These are phyloP conservation scores for Zygosaccharomyces pseudobailii DNA, from an alignment of 1,139 yeast genomes.

Conservation along the genomic window DNA sequence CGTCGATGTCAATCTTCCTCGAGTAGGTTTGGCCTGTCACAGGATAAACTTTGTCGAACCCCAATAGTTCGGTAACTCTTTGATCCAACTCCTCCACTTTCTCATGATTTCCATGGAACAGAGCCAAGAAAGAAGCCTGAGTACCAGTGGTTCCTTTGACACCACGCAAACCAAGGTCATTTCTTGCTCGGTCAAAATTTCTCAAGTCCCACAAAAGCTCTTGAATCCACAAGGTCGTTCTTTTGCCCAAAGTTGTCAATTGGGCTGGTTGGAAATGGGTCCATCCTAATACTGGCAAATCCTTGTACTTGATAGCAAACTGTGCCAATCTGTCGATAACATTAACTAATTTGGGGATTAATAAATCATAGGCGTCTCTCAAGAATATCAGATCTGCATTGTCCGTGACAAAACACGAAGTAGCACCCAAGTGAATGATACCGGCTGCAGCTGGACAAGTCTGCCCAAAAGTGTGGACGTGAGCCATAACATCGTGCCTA, in stretches of 20 bases:
- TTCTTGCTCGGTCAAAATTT: slow-evolving; percentile 92
- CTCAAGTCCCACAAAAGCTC: slow-evolving; percentile 97
- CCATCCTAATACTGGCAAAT: slow-evolving; percentile 97
- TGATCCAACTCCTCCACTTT: slow-evolving; percentile 90
- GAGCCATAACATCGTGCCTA: slow-evolving; percentile 99
- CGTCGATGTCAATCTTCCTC: slow-evolving; percentile 95
- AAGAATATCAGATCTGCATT: slow-evolving; percentile 95
- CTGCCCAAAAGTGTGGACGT: slow-evolving; percentile 90
- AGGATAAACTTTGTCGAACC: slow-evolving; percentile 93
- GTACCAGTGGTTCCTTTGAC: slow-evolving; percentile 99
- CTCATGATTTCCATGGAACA: slow-evolving; percentile 95
- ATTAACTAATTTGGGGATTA: slow-evolving; percentile 92
- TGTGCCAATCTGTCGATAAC: slow-evolving; percentile 85
- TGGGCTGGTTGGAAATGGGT: slow-evolving; percentile 99
- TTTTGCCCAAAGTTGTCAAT: slow-evolving; percentile 96
- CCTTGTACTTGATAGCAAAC: slow-evolving; percentile 89
- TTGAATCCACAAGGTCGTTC: slow-evolving; percentile 97
- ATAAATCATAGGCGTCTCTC: slow-evolving; percentile 89
- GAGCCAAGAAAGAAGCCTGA: slow-evolving; percentile 90
- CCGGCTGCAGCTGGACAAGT: slow-evolving; percentile 96
- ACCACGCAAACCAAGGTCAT: slow-evolving; percentile 94
- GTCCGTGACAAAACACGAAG: slow-evolving; percentile 96
- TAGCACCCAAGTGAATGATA: slow-evolving; percentile 96
- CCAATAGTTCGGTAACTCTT: slow-evolving; percentile 86
- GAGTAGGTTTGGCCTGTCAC: slow-evolving; percentile 98